These are phyloP conservation scores for Iris macrosiphon DNA, from an alignment of 106 monocot species.

Conservation along the genomic window DNA sequence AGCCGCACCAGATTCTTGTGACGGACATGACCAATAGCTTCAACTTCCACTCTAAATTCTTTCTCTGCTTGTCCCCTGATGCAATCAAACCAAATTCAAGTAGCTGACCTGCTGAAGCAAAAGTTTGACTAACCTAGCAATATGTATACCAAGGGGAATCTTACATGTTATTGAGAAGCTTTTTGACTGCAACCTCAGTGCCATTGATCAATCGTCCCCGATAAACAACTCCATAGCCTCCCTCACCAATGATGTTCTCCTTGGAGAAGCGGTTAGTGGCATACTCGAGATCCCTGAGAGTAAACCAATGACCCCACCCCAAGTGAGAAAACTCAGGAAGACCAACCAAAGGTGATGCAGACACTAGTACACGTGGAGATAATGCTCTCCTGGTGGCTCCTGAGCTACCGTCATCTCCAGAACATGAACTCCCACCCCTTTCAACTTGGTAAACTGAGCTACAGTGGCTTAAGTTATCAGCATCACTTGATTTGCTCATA, in stretches of 20 bases:
- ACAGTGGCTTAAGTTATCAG: slow-evolving; percentile 66
- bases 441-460: slow-evolving; percentile 62
- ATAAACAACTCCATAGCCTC: slow-evolving; percentile 35
- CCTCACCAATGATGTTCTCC: slow-evolving; percentile 28
- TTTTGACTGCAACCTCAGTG: slow-evolving; percentile 22
- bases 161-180: slow-evolving; percentile 31
- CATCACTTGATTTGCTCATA: slow-evolving; percentile 45
- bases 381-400: slow-evolving; percentile 9
- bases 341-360: slow-evolving; percentile 66
- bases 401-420: slow-evolving; percentile 52
- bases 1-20: slow-evolving; percentile 85
- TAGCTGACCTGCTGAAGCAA: slow-evolving; percentile 17
- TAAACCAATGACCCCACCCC: slow-evolving; percentile 86
- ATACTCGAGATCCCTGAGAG: slow-evolving; percentile 28
- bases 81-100: background rate
- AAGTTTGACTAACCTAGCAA: background rate
- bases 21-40: slow-evolving; percentile 83
- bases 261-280: slow-evolving; percentile 22
- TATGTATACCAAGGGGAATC: slow-evolving; percentile 42
- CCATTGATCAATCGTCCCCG: slow-evolving; percentile 15
- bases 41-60: slow-evolving; percentile 90
- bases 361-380: slow-evolving; percentile 16
- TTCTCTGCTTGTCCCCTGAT: slow-evolving; percentile 83
- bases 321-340: slow-evolving; percentile 60
- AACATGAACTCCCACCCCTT: slow-evolving; percentile 40